Evolutionary conservation across 1,284 basidiomycete genomes (phyloP).

Genomic region (Flammula alnicola): DNA sequence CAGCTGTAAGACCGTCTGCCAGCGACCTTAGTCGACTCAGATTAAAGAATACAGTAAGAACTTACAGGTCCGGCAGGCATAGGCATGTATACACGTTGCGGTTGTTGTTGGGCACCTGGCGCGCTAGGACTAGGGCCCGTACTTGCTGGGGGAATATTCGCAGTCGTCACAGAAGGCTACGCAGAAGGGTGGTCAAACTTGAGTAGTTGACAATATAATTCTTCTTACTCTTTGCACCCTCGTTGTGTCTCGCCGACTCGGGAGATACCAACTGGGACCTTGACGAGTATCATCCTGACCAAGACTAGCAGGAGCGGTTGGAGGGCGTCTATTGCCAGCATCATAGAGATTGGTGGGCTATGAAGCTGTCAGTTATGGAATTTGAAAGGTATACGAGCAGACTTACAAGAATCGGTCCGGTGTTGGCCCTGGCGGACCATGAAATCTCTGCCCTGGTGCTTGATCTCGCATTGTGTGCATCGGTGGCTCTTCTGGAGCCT

Average conservation of each 20-base stretch:
- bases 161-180: neutral
- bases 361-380: neutral
- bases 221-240: neutral
- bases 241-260: neutral
- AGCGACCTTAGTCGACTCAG: constrained; percentile 11
- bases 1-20: constrained; percentile 59
- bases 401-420: constrained; percentile 29
- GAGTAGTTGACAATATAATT: neutral
- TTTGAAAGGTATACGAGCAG: neutral
- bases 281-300: constrained; percentile 5
- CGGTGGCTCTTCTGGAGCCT: neutral
- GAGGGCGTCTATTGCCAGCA: constrained; percentile 17
- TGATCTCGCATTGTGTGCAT: neutral
- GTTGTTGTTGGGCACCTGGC: neutral
- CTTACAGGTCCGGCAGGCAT: constrained; percentile 46
- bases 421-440: constrained; percentile 1
- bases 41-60: constrained; percentile 10
- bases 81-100: constrained; percentile 31
- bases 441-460: neutral
- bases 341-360: constrained; percentile 7
- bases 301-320: constrained; percentile 29
- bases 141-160: neutral
- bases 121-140: neutral
- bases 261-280: constrained; percentile 31
- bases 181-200: neutral